Conservation (phyloP, 2,329 filamentous ascomycete genomes). For the Cyclaneusma minus region DNA sequence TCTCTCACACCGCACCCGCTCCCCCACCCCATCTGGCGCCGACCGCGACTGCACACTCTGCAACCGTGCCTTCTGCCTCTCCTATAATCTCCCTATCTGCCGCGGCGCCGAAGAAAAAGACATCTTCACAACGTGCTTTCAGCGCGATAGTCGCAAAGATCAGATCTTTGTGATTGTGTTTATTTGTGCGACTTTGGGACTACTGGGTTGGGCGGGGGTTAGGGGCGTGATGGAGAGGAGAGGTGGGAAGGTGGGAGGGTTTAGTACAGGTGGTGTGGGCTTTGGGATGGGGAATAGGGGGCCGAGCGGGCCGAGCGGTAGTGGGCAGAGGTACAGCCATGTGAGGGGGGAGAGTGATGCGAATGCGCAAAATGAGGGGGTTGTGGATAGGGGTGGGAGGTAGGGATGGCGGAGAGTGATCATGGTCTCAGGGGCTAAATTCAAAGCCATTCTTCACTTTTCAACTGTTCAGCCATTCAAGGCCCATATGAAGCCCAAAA, state of each 20-base stretch:
- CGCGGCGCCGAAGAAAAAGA: slow-evolving; percentile 45
- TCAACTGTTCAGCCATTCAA: too few relatives aligned
- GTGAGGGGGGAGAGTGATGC: too few relatives aligned
- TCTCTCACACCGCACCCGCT: slow-evolving; percentile 3
- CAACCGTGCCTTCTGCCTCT: slow-evolving; percentile 49
- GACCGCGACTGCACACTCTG: slow-evolving; percentile 39
- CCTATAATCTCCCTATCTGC: slow-evolving; percentile 44
- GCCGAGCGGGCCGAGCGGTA: too few relatives aligned
- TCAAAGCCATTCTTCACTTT: too few relatives aligned
- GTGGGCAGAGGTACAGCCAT: too few relatives aligned
- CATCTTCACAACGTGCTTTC: slow-evolving; percentile 47
- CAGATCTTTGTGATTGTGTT: slow-evolving; percentile 51
- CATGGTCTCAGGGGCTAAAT: too few relatives aligned
- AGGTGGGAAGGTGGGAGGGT: slow-evolving; percentile 16
- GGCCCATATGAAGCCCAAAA: too few relatives aligned
- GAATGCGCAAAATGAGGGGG: too few relatives aligned
- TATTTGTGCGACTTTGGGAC: slow-evolving; percentile 38
- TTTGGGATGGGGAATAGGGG: too few relatives aligned
- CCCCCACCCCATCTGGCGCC: slow-evolving; percentile 15
- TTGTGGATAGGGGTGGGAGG: too few relatives aligned
- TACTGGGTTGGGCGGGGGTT: slow-evolving; percentile 43
- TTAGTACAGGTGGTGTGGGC: too few relatives aligned
- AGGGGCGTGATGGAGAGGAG: slow-evolving; percentile 30
- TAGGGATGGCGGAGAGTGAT: too few relatives aligned
- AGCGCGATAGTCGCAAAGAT: slow-evolving; percentile 52